Evolutionary conservation across 2,329 filamentous ascomycete genomes (phyloP).

Genomic region (Hypoxylon sp.): DNA sequence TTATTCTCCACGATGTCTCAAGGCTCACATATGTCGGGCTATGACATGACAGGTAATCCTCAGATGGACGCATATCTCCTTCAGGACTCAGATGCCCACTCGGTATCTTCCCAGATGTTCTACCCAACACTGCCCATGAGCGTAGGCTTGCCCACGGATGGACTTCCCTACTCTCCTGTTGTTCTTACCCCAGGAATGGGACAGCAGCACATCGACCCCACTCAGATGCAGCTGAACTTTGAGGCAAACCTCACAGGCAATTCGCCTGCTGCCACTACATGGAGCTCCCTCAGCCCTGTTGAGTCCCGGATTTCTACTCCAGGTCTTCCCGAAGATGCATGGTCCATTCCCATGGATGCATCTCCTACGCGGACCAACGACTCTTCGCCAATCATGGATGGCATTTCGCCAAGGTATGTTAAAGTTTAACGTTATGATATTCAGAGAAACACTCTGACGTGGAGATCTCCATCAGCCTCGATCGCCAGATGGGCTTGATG

Average conservation of each 20-base stretch:
- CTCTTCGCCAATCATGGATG: slow-evolving; percentile 59
- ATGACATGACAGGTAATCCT: slow-evolving; percentile 63
- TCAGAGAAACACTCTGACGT: slow-evolving; percentile 45
- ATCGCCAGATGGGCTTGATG: slow-evolving; percentile 52
- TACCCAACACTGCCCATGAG: slow-evolving; percentile 58
- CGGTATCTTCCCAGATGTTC: slow-evolving; percentile 60
- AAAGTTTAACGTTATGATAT: slow-evolving; percentile 28
- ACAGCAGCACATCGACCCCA: slow-evolving; percentile 65
- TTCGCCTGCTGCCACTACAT: slow-evolving; percentile 62
- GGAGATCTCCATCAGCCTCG: slow-evolving; percentile 47
- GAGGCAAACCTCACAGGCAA: slow-evolving; percentile 58
- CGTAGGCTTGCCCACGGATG: slow-evolving; percentile 54
- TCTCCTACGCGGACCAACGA: slow-evolving; percentile 57
- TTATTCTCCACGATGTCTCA: slow-evolving; percentile 60
- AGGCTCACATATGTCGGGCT: slow-evolving; percentile 58
- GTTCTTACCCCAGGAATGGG: slow-evolving; percentile 54
- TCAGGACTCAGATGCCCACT: slow-evolving; percentile 58
- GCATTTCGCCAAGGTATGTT: slow-evolving; percentile 64
- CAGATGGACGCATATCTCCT: slow-evolving; percentile 62
- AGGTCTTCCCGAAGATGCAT: slow-evolving; percentile 58
- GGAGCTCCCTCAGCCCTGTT: slow-evolving; percentile 59
- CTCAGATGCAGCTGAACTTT: slow-evolving; percentile 64
- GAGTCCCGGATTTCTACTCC: slow-evolving; percentile 62
- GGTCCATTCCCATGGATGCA: slow-evolving; percentile 52
- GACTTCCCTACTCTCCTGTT: slow-evolving; percentile 53